A percentile compares a stretch with the other conserved stretches of the same genome.
Conservation (phyloP, 495 filamentous ascomycete species). For the Aspergillus bertholletiae region DNA sequence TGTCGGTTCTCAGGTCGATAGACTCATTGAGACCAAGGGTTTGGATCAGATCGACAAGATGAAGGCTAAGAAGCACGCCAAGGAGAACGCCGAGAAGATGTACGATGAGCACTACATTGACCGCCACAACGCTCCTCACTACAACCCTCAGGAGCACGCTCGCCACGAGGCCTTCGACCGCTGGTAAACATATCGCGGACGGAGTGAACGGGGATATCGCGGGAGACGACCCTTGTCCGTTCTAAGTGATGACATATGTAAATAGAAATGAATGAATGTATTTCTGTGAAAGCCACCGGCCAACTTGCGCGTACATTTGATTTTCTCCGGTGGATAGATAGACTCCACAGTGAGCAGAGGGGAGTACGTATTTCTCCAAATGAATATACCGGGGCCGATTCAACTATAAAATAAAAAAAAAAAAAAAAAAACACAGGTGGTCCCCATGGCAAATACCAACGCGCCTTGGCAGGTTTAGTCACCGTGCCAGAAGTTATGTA, state of each 20-base stretch:
- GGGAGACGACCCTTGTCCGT: neutral
- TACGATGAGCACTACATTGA: conserved; percentile 59
- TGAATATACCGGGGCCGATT: too few relatives aligned
- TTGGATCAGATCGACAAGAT: conserved; percentile 65
- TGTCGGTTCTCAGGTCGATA: conserved; percentile 73
- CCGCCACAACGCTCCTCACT: conserved; percentile 38
- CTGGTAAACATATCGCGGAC: conserved; percentile 8
- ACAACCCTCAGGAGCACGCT: conserved; percentile 37
- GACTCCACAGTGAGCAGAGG: too few relatives aligned
- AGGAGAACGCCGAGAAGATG: conserved; percentile 59
- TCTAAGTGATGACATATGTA: conserved; percentile 9
- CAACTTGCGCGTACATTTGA: too few relatives aligned
- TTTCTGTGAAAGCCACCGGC: too few relatives aligned
- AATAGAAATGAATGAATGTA: neutral
- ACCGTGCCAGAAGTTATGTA: conserved; percentile 10
- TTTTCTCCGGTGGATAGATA: too few relatives aligned
- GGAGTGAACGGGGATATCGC: conserved; percentile 10
- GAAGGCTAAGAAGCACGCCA: conserved; percentile 62
- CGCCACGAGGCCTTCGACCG: conserved; percentile 29
- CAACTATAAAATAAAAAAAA: conserved; percentile 2
- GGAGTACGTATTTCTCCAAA: neutral
- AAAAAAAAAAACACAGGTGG: too few relatives aligned
- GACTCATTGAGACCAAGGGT: conserved; percentile 75
- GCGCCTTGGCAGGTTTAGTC: neutral
- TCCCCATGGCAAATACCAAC: neutral